Conservation (phyloP, 2,329 filamentous ascomycete genomes). For the Cladosporium colombiae region DNA sequence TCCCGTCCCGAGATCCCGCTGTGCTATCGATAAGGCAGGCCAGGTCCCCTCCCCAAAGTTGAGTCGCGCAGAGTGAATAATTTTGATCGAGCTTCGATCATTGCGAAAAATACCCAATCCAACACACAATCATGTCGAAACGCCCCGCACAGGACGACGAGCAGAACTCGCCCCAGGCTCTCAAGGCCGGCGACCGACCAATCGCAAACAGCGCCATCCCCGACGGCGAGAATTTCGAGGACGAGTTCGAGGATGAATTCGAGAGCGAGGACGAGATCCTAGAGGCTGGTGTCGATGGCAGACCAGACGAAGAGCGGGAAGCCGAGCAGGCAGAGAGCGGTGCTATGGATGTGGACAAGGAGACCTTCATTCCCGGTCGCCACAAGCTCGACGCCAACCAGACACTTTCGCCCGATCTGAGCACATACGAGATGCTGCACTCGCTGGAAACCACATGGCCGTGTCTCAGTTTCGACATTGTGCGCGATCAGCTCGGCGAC, state of each 20-base stretch:
- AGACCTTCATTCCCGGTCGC: constrained; percentile 93
- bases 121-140: constrained; percentile 56
- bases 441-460: constrained; percentile 93
- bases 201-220: constrained; percentile 51
- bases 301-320: constrained; percentile 89
- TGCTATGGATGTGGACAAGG: constrained; percentile 92
- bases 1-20: not conserved
- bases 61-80: constrained; percentile 2
- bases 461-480: constrained; percentile 91
- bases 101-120: not conserved
- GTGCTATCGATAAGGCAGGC: not conserved
- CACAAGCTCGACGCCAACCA: constrained; percentile 89
- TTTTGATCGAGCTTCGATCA: not conserved
- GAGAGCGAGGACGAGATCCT: constrained; percentile 88
- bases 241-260: constrained; percentile 90
- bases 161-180: constrained; percentile 49
- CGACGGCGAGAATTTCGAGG: constrained; percentile 76
- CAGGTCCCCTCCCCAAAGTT: not conserved
- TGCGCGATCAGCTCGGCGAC: constrained; percentile 83
- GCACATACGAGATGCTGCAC: constrained; percentile 98
- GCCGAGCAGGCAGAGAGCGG: constrained; percentile 75
- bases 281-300: constrained; percentile 89
- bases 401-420: constrained; percentile 84
- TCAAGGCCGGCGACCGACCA: constrained; percentile 64
- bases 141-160: constrained; percentile 57